Percentiles rank a stretch among this genome's conserved stretches.
Conservation (phyloP, 2,329 filamentous ascomycete genomes). For the Leptographium procerum region DNA sequence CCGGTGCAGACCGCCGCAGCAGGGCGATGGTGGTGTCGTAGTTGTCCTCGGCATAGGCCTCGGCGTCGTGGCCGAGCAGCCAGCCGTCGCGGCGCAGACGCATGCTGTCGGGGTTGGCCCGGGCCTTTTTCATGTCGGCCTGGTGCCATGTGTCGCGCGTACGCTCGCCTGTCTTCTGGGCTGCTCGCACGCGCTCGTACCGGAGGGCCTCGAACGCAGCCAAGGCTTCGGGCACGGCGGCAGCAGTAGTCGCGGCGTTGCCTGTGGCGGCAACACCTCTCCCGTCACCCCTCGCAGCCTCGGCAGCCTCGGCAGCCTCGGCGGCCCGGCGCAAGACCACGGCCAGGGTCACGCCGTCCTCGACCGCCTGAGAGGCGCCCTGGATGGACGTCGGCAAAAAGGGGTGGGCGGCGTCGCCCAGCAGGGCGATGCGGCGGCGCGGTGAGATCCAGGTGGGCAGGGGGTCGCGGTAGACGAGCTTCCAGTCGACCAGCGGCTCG, state of each 20-base stretch:
- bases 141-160: conserved; percentile 22
- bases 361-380: conserved; percentile 36
- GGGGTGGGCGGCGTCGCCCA: conserved; percentile 39
- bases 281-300: no score
- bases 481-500: conserved; percentile 2
- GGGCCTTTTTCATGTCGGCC: conserved; percentile 17
- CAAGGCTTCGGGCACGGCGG: no score
- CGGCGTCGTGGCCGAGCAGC: conserved; percentile 20
- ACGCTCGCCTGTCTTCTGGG: conserved; percentile 21
- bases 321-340: no score
- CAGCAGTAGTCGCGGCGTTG: no score
- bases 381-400: conserved; percentile 35
- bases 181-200: conserved; percentile 19
- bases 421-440: conserved; percentile 27
- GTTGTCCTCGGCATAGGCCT: conserved; percentile 18
- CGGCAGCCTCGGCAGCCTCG: no score
- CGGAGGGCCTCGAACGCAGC: conserved; percentile 21
- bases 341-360: conserved; percentile 35
- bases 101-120: conserved; percentile 18
- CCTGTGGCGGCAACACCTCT: no score
- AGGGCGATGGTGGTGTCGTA: conserved; percentile 12
- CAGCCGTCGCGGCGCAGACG: conserved; percentile 19
- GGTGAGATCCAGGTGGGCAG: conserved; percentile 29
- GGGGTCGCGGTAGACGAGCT: conserved; percentile 31
- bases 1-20: conserved; percentile 8